A percentile compares a stretch with the other conserved stretches of the same genome.
phyloP scores from a whole-genome alignment of 371 early-diverging fungal genomes.

The Syncephalastrum contaminatum region DNA sequence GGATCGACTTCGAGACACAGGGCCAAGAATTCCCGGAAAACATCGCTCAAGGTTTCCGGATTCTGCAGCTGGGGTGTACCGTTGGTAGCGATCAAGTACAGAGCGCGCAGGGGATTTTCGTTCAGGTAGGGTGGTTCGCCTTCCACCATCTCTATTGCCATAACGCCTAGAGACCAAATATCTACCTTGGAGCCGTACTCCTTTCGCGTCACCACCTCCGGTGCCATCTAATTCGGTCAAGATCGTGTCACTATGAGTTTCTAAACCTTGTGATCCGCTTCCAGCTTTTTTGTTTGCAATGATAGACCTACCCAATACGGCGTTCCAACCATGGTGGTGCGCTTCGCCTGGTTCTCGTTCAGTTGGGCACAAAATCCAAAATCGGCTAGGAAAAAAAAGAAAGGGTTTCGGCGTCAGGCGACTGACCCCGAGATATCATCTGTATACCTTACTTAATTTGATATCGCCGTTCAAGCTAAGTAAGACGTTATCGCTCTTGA shows the following conservation, averaged over 20 bases:
- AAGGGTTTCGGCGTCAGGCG: not conserved
- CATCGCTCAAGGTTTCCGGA: constrained; percentile 66
- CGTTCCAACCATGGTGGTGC: constrained; percentile 85
- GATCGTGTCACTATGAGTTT: not conserved
- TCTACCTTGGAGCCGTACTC: constrained; percentile 89
- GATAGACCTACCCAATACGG: constrained; percentile 67
- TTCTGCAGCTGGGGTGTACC: constrained; percentile 83
- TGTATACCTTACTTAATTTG: constrained; percentile 65
- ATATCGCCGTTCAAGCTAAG: constrained; percentile 77
- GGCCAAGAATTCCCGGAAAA: constrained; percentile 71
- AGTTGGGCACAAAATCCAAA: constrained; percentile 91
- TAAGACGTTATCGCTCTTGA: constrained; percentile 95
- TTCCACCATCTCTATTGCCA: constrained; percentile 81
- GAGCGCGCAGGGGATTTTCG: constrained; percentile 78
- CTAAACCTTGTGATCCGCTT: not conserved
- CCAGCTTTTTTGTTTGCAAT: too few species aligned
- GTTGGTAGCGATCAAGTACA: constrained; percentile 87
- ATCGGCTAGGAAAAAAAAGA: constrained; percentile 54
- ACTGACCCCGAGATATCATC: not conserved
- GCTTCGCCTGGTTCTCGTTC: constrained; percentile 63
- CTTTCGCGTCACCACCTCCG: constrained; percentile 87
- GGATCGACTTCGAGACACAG: constrained; percentile 71
- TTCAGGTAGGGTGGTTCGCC: constrained; percentile 89
- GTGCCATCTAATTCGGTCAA: constrained; percentile 66
- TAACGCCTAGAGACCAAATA: constrained; percentile 93